These are phyloP conservation scores for Bauhinia variegata DNA, from an alignment of 306 rosid species.

Conservation along the genomic window DNA sequence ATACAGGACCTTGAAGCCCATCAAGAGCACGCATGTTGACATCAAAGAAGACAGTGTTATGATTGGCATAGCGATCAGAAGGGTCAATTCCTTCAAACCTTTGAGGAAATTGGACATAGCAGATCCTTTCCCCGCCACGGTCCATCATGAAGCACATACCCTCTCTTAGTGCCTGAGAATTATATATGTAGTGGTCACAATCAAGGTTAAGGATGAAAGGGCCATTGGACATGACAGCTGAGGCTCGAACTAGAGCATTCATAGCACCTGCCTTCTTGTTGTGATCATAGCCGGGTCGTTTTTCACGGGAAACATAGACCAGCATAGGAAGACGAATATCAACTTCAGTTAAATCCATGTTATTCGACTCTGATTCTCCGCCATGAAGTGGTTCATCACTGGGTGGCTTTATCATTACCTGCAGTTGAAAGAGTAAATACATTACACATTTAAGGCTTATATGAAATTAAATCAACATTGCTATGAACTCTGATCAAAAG, in stretches of 20 bases:
- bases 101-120: conserved; percentile 81
- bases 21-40: conserved; percentile 85
- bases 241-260: conserved; percentile 83
- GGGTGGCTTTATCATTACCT: conserved; percentile 81
- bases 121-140: conserved; percentile 64
- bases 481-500: neutral
- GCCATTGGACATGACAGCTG: conserved; percentile 80
- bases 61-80: conserved; percentile 81
- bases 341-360: conserved; percentile 55
- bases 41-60: conserved; percentile 80
- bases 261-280: conserved; percentile 90
- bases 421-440: conserved; percentile 22
- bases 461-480: conserved; percentile 3
- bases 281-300: conserved; percentile 85
- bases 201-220: conserved; percentile 82
- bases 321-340: conserved; percentile 88
- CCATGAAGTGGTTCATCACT: conserved; percentile 66
- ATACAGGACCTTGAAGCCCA: conserved; percentile 80
- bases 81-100: conserved; percentile 88
- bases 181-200: conserved; percentile 76
- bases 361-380: conserved; percentile 46
- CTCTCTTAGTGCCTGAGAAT: conserved; percentile 74
- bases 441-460: conserved; percentile 18
- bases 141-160: conserved; percentile 96
- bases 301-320: conserved; percentile 80